Percentiles rank a stretch among this genome's conserved stretches.
Conservation (phyloP, 371 early-diverging fungal genomes). For the Vittaforma corneae region DNA sequence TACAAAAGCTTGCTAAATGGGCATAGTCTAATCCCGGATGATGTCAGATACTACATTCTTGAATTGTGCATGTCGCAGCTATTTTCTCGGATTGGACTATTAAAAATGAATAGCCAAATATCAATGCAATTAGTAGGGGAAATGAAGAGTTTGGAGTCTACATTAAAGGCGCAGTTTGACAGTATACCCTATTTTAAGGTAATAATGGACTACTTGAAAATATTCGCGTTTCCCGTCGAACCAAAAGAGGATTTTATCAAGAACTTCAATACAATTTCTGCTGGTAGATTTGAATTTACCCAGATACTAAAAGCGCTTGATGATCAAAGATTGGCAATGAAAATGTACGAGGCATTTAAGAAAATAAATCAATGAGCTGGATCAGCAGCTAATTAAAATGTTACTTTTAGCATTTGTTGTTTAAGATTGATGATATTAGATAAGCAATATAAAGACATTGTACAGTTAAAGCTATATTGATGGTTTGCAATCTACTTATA, state of each 20-base stretch:
- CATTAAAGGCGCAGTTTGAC: constrained; percentile 9
- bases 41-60: constrained; percentile 19
- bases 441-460: not conserved
- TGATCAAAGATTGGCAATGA: not conserved
- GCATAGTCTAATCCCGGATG: constrained; percentile 12
- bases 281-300: constrained; percentile 43
- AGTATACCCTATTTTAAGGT: constrained; percentile 27
- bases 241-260: constrained; percentile 45
- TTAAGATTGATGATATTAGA: not conserved
- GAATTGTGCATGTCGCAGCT: constrained; percentile 28
- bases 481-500: not conserved
- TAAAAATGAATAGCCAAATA: constrained; percentile 21
- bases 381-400: not conserved
- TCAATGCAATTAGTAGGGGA: constrained; percentile 36
- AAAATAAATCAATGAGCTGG: not conserved
- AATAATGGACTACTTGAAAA: constrained; percentile 49
- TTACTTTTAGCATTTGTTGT: not conserved
- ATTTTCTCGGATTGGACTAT: constrained; percentile 24
- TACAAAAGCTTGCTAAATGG: constrained; percentile 10
- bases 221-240: constrained; percentile 38
- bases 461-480: not conserved
- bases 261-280: constrained; percentile 48
- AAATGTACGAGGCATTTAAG: constrained; percentile 21
- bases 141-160: constrained; percentile 32
- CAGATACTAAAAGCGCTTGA: constrained; percentile 45